A percentile compares a stretch with the other conserved stretches of the same genome.
These are phyloP conservation scores for Umbelopsis sp. DNA, from an alignment of 192 early-diverging fungal species.

Conservation along the genomic window DNA sequence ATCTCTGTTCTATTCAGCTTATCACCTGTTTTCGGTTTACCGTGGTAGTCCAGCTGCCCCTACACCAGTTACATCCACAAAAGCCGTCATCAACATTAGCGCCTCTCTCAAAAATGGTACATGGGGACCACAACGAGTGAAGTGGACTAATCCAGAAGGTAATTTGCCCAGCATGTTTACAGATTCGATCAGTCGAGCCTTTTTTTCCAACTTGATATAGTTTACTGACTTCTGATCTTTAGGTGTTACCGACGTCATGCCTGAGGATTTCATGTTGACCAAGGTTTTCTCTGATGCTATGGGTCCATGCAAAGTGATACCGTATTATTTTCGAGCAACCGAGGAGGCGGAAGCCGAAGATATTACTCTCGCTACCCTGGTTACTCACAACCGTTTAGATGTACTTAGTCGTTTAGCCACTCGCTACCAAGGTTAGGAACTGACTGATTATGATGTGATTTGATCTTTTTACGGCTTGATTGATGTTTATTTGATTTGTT, in stretches of 20 bases:
- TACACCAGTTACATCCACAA: neutral
- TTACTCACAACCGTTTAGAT: conserved; percentile 58
- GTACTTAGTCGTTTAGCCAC: conserved; percentile 55
- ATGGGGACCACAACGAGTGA: conserved; percentile 31
- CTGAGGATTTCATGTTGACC: conserved; percentile 57
- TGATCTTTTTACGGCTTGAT: neutral
- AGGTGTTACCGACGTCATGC: conserved; percentile 29
- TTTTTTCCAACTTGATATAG: neutral
- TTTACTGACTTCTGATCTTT: conserved; percentile 2
- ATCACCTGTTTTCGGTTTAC: conserved; percentile 47
- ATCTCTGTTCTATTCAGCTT: conserved; percentile 25
- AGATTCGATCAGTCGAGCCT: neutral
- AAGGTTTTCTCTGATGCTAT: conserved; percentile 63
- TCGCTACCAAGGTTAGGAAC: conserved; percentile 48
- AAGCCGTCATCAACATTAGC: conserved; percentile 1
- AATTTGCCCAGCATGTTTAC: neutral
- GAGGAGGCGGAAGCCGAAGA: conserved; percentile 53
- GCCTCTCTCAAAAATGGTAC: neutral
- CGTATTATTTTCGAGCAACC: conserved; percentile 59
- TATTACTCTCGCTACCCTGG: conserved; percentile 59
- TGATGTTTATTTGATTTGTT: neutral
- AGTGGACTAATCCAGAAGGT: conserved; percentile 39
- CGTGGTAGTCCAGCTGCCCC: neutral
- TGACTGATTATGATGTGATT: neutral
- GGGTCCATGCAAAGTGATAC: conserved; percentile 64